Evolutionary conservation across 768 basidiomycete genomes (phyloP), one percentile per base, ranked within the genome.

Genomic region (Suillus alpinus): DNA sequence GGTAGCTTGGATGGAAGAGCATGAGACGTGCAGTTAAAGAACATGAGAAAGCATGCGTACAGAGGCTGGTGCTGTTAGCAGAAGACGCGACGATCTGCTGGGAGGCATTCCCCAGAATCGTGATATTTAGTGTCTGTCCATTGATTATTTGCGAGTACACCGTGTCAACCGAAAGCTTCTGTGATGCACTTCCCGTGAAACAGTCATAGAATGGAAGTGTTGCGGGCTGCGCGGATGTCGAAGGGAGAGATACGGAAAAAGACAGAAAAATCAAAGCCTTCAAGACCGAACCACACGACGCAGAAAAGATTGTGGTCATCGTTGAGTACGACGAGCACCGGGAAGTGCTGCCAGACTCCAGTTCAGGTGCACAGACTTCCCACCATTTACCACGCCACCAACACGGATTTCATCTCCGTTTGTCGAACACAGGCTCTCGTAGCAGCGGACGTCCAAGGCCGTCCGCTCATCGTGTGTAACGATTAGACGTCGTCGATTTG

Each of bases 141-240:
- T 81, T 74, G 26, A 84, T 74, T 59, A 89, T 79, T 71, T 94
- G 92, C 23, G 83, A 88, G 69, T 90, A 94, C 47, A 94, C 85
- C 36, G 82, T 81, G 62, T 84, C 80, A 59, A 93, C 80, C 36
- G 83, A 77, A 73, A 92, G 79, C 70, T 87, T 89, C 71, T 81
- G 80, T 47, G 80, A 71, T 36, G 68, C 65, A 73, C 81, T 81
- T 60, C 81, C 80, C 29, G 76, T 70, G 73, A 85, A 92, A 74
- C 92, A 94, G 72, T 92, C 89, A n/a, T 73, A 67, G 71, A 86
- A 92, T 49, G 77, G 76, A 16, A 90, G 73, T 0, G 80, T 79
- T 29, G 87, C 85, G 2, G 89, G 89, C 67, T 86, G 85, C 16
- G 86, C 77, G 52, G 73, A 61, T 6, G 67, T 68, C 26, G 72